Percentiles rank a stretch among this genome's conserved stretches.
Conservation (phyloP, 2,329 filamentous ascomycete genomes). For the Claviceps sp. region DNA sequence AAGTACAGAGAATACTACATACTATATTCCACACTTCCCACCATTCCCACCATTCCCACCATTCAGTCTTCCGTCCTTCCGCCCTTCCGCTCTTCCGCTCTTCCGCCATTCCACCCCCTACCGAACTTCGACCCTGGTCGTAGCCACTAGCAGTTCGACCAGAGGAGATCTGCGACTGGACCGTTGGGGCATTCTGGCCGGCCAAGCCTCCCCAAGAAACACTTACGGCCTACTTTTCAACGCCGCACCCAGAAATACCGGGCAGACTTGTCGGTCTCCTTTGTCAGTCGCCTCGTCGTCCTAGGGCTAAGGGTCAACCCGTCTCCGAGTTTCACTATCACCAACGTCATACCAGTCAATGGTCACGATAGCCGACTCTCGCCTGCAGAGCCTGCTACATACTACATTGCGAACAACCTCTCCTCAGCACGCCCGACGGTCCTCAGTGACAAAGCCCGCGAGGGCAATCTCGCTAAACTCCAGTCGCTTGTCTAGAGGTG, state of each 20-base stretch:
- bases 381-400: not conserved
- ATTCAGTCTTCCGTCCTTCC: not conserved
- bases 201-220: constrained; percentile 1
- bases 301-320: not conserved
- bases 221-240: not conserved
- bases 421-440: constrained; percentile 4
- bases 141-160: constrained; percentile 6
- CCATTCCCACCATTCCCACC: not conserved
- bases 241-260: not conserved
- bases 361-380: constrained; percentile 4
- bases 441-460: constrained; percentile 33
- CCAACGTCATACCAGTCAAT: constrained; percentile 2
- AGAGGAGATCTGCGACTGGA: constrained; percentile 1
- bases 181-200: not conserved
- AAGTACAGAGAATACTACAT: not conserved
- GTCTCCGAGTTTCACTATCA: not conserved
- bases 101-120: not conserved
- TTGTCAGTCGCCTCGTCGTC: not conserved
- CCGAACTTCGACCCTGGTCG: constrained; percentile 5
- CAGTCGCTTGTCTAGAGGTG: constrained; percentile 48
- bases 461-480: constrained; percentile 36
- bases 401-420: not conserved
- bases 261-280: not conserved
- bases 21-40: not conserved
- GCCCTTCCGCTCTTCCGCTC: not conserved